Base-by-base conservation (phyloP, 2,329 filamentous ascomycete species). In the Dactylellina parvicollis region DNA sequence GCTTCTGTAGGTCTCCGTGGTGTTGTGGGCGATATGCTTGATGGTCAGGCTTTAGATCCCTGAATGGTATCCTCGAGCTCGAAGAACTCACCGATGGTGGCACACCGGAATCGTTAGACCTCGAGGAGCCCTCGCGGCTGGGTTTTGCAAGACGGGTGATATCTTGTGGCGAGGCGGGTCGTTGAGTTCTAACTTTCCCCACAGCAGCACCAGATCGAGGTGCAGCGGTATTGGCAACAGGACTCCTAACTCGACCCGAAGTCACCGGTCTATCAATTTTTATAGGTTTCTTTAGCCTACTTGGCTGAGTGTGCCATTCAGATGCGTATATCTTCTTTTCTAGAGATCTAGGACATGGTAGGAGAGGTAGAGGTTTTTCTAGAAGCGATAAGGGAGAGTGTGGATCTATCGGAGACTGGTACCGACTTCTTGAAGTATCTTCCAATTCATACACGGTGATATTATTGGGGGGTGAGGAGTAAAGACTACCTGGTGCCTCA, bases 281-380 rank as follows among this genome's bases (percentile, higher is more conserved):
- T 30, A 28, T 61, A 10, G 30, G 20, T 44, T 46, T 61, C 2
- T 9, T 49, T 2, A 3, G 14, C 32, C 26, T n/a, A 10, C 8
- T 2, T 36, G 34, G 5, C 34, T 20, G 32, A 1, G 65, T n/a
- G n/a, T n/a, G n/a, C n/a, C n/a, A 24, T 20, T 70, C 65, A 18
- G 52, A 55, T 50, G 46, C 36, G 12, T 42, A 2, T 40, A 61
- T 57, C 22, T 70, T 70, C 32, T 16, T 71, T 57, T 60, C 57
- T 16, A 64, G 2, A 20, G 65, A 56, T 28, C 20, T 70, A 0
- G 46, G 49, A 24, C 65, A 71, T 5, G 66, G 66, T 32, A 61
- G 18, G 10, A 71, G 50, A 10, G 66, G 66, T 18, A 71, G 26
- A 8, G 66, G 66, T 14, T 71, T 71, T 12, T 64, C 50, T n/a